These are phyloP conservation scores for Colletotrichum euphorbiae DNA, from an alignment of 2,329 filamentous ascomycete genomes.

Conservation along the genomic window DNA sequence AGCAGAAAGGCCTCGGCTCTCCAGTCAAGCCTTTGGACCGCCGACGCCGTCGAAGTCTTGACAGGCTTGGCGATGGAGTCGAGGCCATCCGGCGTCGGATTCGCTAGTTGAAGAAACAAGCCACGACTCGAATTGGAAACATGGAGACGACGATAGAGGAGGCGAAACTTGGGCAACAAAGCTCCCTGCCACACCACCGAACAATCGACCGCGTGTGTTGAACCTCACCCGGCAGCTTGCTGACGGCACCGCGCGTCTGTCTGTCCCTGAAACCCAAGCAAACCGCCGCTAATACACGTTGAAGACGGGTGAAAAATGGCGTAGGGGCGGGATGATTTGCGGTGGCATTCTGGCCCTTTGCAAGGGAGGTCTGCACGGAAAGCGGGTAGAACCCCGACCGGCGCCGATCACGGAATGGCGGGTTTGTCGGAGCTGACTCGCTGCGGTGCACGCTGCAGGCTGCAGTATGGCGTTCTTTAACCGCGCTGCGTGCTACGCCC, in stretches of 20 bases:
- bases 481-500: background rate
- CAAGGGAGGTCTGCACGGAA: slow-evolving; percentile 26
- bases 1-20: background rate
- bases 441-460: slow-evolving; percentile 13
- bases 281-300: background rate
- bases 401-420: slow-evolving; percentile 15
- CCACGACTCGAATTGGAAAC: slow-evolving; percentile 3
- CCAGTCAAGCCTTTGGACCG: slow-evolving; percentile 14
- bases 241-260: background rate
- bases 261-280: background rate
- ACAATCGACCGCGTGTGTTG: background rate
- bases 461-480: background rate
- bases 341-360: slow-evolving; percentile 4
- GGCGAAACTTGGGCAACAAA: slow-evolving; percentile 8
- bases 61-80: slow-evolving; percentile 26
- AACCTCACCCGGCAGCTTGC: background rate
- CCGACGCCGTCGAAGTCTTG: background rate
- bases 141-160: background rate
- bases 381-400: slow-evolving; percentile 35
- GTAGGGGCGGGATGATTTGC: slow-evolving; percentile 23
- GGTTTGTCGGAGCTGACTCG: slow-evolving; percentile 29
- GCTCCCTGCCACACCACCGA: slow-evolving; percentile 21
- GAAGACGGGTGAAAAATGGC: background rate
- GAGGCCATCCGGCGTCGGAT: slow-evolving; percentile 31
- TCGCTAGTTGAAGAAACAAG: background rate